Base-by-base conservation (phyloP, 805 yeast species). In the Yamadazyma insecticola region DNA sequence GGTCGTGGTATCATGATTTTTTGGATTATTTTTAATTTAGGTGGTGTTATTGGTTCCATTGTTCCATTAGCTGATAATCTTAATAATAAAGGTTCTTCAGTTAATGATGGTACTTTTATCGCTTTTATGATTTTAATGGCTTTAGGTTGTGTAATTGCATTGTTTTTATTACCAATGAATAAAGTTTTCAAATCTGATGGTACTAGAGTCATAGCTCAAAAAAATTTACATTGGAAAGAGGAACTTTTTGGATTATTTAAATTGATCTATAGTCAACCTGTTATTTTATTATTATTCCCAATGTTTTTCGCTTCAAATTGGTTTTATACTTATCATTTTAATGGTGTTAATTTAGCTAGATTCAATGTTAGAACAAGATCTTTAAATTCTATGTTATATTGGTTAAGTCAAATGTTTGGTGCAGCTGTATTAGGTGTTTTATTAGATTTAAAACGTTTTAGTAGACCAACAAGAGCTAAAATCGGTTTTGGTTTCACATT, bases 251-350 rank as follows among this genome's bases (percentile, higher is more conserved):
- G 28, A 3, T 17, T 41, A 16, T 8, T 35, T 11, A 32, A 24
- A 13, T 17, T 36, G 24, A 28, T 41, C 9, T 25, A 18, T n/a
- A 29, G 26, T 19, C 28, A 38, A 25, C 73, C 73, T 28, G 60
- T 55, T 48, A 69, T 76, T 30, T 47, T 67, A 28, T 50, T 70
- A 16, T 45, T 75, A 50, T 70, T 78, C 64, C 83, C 83, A 26
- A 67, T 74, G 72, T 77, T 76, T 50, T 70, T 73, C 42, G 66
- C 78, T 17, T 73, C 82, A 22, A 77, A 77, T 60, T 77, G 78
- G 78, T 77, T 75, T 59, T 75, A 75, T 62, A 72, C 81, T 27
- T 77, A 77, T 53, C 81, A 77, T 54, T 76, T 72, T 46, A 74
- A 75, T 50, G 75, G 71, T 36, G 62, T 69, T 53, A 76, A 76